Evolutionary conservation across 225 moss, liverwort and hornwort species (phyloP), one percentile per base, ranked within the genome.

Genomic region (Neckera pumila): DNA sequence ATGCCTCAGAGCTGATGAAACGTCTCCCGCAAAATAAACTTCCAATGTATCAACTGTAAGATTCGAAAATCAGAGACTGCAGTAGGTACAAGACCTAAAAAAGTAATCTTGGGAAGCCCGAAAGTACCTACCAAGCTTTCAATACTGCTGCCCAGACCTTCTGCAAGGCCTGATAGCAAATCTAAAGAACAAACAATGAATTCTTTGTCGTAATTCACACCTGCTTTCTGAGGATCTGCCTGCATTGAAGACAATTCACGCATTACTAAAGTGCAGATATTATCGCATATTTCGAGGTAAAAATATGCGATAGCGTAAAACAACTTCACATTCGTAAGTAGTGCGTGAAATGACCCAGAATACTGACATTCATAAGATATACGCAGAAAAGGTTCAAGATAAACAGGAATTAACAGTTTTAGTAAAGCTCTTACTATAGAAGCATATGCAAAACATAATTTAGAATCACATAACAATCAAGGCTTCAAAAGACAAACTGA

Each of bases 181-280:
- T 98, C 98, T 91, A 98, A 93, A 57, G 98, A 98, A 90, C 98
- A 98, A 83, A 98, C 98, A 79, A 98, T 97, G 85, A 97, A 98
- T 91, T 98, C 98, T 93, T 98, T 98, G 90, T 98, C 98, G 86
- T 98, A 98, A 77, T 96, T 94, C 79, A 98, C 98, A 81, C 98
- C 96, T 87, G 96, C 97, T 90, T 95, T 97, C 92, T 92, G 95
- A 90, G 98, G 98, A 95, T 98, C 98, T 89, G 96, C 96, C 98
- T 98, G 96, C 89, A 90, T 76, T 85, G 22, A 73, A 53, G 42
- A 74, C 58, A 72, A 83, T 36, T 65, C 47, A 76, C 76, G 69
- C 59, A 76, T 74, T 66, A 73, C 28, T 79, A 19, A 71, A 49
- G 64, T 74, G 57, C 79, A 60, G 53, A 43, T 70, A 54, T 27